These are phyloP conservation scores for Camelina sativa DNA, from an alignment of 345 rosid species.

Conservation along the genomic window DNA sequence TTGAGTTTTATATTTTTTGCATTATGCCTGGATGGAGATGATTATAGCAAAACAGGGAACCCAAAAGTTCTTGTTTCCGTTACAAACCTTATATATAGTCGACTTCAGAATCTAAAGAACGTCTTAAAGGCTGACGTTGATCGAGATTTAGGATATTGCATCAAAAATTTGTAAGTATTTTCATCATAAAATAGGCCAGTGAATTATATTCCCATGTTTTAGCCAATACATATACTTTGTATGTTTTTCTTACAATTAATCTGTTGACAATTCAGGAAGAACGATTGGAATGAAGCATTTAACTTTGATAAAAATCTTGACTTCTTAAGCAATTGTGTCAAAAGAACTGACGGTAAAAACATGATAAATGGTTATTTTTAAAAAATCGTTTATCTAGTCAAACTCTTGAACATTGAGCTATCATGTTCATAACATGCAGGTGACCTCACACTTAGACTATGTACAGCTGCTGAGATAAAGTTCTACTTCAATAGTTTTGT, in stretches of 20 bases:
- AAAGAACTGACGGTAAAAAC: slow-evolving; percentile 64
- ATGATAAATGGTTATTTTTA: background rate
- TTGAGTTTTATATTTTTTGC: slow-evolving; percentile 43
- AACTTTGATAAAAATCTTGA: slow-evolving; percentile 57
- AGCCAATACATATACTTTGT: background rate
- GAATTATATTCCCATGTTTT: background rate
- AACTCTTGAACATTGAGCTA: background rate
- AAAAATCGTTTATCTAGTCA: background rate
- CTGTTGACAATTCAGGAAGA: slow-evolving; percentile 54
- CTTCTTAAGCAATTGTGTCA: slow-evolving; percentile 70
- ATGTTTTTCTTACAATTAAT: background rate
- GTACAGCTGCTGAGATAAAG: slow-evolving; percentile 81
- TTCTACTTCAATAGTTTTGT: slow-evolving; percentile 65
- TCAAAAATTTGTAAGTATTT: slow-evolving; percentile 69
- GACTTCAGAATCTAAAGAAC: slow-evolving; percentile 59
- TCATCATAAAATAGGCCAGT: background rate
- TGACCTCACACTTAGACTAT: slow-evolving; percentile 64
- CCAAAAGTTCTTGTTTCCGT: slow-evolving; percentile 55
- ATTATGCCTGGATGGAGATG: slow-evolving; percentile 57
- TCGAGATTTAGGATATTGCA: slow-evolving; percentile 59
- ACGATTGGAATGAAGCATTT: slow-evolving; percentile 82
- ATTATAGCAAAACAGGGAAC: slow-evolving; percentile 60
- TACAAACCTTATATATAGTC: slow-evolving; percentile 56
- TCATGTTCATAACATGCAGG: slow-evolving; percentile 49
- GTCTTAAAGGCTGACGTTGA: slow-evolving; percentile 52